These are phyloP conservation scores for Lactifluus hygrophoroides DNA, from an alignment of 768 basidiomycete genomes.

Conservation along the genomic window DNA sequence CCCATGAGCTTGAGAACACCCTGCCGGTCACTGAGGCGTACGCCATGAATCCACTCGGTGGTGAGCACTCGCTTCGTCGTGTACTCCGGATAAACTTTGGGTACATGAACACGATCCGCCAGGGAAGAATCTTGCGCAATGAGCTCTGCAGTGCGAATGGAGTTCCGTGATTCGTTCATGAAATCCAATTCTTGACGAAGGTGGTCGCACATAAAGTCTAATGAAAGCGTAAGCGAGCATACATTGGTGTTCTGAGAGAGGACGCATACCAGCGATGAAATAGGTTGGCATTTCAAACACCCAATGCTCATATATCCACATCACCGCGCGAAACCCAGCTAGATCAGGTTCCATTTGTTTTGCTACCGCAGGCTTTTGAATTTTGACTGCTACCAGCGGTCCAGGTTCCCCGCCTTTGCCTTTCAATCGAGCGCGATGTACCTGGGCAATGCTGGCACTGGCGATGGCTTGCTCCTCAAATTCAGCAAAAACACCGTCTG, in stretches of 20 bases:
- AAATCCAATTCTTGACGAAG: constrained; percentile 82
- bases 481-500: constrained; percentile 65
- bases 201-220: constrained; percentile 74
- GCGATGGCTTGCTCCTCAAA: constrained; percentile 76
- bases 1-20: constrained; percentile 55
- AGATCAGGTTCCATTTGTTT: constrained; percentile 86
- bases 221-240: not conserved
- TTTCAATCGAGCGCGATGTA: constrained; percentile 66
- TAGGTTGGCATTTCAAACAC: constrained; percentile 83
- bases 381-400: constrained; percentile 85
- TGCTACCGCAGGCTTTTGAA: constrained; percentile 82
- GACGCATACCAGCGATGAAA: constrained; percentile 57
- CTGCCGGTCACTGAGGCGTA: constrained; percentile 57
- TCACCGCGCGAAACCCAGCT: constrained; percentile 55
- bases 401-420: constrained; percentile 26
- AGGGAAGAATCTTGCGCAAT: constrained; percentile 66
- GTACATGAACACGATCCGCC: constrained; percentile 65
- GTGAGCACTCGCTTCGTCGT: constrained; percentile 74
- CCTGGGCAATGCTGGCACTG: constrained; percentile 88
- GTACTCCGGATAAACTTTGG: constrained; percentile 60
- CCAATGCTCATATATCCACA: constrained; percentile 74
- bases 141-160: constrained; percentile 56
- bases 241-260: not conserved
- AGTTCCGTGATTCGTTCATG: constrained; percentile 68
- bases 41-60: constrained; percentile 79